Percentiles rank a stretch among this genome's conserved stretches.
These are phyloP conservation scores for Fagopyrum esculentum DNA, from an alignment of 148 eudicot genomes.

Conservation along the genomic window DNA sequence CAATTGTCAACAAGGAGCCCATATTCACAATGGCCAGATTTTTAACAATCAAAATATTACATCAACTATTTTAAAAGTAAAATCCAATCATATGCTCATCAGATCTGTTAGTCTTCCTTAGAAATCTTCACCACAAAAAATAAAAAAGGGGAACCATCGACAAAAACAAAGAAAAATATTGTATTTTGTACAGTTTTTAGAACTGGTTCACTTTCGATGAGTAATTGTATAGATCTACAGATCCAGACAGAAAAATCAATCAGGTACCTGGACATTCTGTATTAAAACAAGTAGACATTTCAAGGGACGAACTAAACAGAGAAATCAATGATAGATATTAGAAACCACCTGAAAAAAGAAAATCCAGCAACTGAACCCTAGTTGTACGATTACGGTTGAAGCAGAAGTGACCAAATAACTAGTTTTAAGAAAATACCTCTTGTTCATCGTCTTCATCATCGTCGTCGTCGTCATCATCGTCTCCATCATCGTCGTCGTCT, in stretches of 20 bases:
- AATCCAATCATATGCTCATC: background rate
- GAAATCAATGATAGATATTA: background rate
- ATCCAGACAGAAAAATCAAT: background rate
- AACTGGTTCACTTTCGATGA: background rate
- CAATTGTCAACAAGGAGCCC: background rate
- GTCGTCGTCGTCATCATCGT: slow-evolving; percentile 28
- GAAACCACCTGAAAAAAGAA: background rate
- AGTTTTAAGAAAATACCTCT: background rate
- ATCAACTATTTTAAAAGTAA: background rate
- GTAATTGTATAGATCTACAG: background rate
- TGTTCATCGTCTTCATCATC: slow-evolving; percentile 21
- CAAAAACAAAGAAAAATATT: background rate
- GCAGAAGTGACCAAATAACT: background rate
- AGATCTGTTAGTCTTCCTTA: background rate
- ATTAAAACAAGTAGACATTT: background rate
- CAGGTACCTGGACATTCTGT: background rate
- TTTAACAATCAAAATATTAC: background rate
- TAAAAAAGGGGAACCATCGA: background rate
- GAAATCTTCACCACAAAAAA: background rate
- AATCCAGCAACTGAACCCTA: background rate
- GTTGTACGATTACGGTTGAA: background rate
- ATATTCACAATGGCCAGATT: background rate
- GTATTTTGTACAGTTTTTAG: background rate
- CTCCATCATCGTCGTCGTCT: slow-evolving; percentile 40
- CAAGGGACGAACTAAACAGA: background rate